Conservation (phyloP, 2,329 filamentous ascomycete species). For the Magnaporthales sp. region DNA sequence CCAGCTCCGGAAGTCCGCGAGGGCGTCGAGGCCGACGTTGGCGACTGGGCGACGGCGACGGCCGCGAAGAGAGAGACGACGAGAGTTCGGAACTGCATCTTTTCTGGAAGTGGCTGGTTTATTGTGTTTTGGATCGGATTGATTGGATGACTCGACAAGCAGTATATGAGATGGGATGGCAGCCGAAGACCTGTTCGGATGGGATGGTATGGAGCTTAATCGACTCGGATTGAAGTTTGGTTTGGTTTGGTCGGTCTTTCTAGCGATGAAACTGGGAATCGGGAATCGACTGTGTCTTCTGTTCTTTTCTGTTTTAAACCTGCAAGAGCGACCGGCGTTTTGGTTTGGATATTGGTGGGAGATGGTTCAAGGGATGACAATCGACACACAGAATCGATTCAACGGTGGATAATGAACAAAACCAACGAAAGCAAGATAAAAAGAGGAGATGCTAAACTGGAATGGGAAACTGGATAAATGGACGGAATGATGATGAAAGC, state of each 20-base stretch:
- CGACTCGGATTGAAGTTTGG: neutral
- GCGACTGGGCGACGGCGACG: neutral
- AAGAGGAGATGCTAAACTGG: neutral
- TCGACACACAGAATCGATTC: neutral
- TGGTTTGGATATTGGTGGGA: too few relatives aligned
- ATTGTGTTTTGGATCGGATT: neutral
- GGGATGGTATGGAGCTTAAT: neutral
- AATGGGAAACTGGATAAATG: neutral
- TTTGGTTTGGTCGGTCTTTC: neutral
- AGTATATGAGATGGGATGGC: neutral
- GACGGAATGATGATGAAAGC: neutral
- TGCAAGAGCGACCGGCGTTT: neutral
- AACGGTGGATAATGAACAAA: neutral
- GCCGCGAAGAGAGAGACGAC: neutral
- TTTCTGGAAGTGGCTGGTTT: too few relatives aligned
- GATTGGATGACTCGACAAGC: neutral
- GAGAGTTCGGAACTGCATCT: conserved; percentile 1
- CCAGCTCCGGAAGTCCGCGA: too few relatives aligned
- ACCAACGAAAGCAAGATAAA: neutral
- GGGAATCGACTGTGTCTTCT: too few relatives aligned
- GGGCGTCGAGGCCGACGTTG: neutral
- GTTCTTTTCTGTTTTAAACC: neutral
- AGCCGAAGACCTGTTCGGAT: neutral
- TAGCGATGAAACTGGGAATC: neutral
- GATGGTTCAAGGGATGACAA: neutral